Conservation (phyloP, 805 yeast genomes). For the Tanozyma kutaoensis region DNA sequence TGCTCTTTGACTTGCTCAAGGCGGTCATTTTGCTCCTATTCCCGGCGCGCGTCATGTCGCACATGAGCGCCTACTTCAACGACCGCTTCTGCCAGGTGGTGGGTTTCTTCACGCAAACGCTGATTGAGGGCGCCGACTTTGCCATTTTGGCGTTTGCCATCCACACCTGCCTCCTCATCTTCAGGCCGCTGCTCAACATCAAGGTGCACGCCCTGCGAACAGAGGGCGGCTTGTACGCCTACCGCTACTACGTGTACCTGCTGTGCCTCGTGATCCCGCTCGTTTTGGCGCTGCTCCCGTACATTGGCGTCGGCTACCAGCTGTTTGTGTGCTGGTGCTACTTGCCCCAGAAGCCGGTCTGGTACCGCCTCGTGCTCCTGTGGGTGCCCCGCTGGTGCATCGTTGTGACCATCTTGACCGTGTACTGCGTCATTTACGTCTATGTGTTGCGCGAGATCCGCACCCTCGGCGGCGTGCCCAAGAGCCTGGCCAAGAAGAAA, state of each 20-base stretch:
- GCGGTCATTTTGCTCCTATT: slow-evolving; percentile 56
- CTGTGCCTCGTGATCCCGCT: slow-evolving; percentile 48
- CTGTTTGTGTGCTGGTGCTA: slow-evolving; percentile 70
- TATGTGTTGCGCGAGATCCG: slow-evolving; percentile 57
- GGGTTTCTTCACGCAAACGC: slow-evolving; percentile 71
- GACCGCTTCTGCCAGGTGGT: slow-evolving; percentile 45
- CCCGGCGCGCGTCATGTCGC: slow-evolving; percentile 43
- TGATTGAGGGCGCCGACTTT: slow-evolving; percentile 78
- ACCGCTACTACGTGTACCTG: slow-evolving; percentile 44
- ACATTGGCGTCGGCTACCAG: slow-evolving; percentile 43
- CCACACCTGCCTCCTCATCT: slow-evolving; percentile 66
- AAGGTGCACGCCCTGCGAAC: slow-evolving; percentile 22
- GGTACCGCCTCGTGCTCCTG: slow-evolving; percentile 61
- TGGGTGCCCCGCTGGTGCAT: slow-evolving; percentile 76
- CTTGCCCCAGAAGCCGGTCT: slow-evolving; percentile 55
- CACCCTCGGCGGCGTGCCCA: slow-evolving; percentile 34
- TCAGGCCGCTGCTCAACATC: slow-evolving; percentile 38
- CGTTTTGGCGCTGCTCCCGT: slow-evolving; percentile 60
- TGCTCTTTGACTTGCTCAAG: slow-evolving; percentile 65
- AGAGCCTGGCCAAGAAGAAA: slow-evolving; percentile 12
- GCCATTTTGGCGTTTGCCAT: slow-evolving; percentile 75
- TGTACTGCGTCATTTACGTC: slow-evolving; percentile 59
- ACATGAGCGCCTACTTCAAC: slow-evolving; percentile 29
- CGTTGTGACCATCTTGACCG: slow-evolving; percentile 43
- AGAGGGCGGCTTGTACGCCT: slow-evolving; percentile 65